Conservation (phyloP, 805 yeast genomes). For the Naumovozyma castellii region DNA sequence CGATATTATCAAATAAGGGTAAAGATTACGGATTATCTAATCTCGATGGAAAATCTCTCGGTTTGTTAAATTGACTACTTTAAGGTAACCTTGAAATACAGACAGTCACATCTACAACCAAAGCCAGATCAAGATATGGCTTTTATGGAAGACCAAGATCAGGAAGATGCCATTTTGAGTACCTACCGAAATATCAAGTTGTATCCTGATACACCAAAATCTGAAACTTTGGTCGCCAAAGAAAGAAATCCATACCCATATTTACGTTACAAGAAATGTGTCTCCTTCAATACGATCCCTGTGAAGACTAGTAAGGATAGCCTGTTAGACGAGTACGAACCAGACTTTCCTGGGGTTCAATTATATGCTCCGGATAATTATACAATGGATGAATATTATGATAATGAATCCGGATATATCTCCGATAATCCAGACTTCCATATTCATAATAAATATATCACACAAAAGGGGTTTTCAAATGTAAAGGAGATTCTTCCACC, state of each 20-base stretch:
- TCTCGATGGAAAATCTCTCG: no score
- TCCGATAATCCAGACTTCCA: conserved; percentile 10
- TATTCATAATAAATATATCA: conserved; percentile 10
- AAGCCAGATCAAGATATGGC: no score
- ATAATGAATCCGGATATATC: conserved; percentile 20
- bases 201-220: background rate
- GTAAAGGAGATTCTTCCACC: conserved; percentile 4
- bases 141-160: no score
- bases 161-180: background rate
- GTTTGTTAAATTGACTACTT: no score
- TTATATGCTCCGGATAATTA: conserved; percentile 16
- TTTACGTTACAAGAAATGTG: conserved; percentile 17
- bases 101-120: no score
- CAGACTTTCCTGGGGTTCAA: conserved; percentile 23
- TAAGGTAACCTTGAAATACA: no score
- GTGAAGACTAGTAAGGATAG: conserved; percentile 12
- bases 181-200: background rate
- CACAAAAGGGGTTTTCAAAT: conserved; percentile 2
- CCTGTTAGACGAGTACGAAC: conserved; percentile 8
- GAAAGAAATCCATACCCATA: conserved; percentile 3
- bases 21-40: no score
- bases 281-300: conserved; percentile 30
- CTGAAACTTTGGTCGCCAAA: background rate
- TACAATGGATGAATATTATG: conserved; percentile 29
- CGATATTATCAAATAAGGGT: background rate